Evolutionary conservation across 495 filamentous ascomycete species (phyloP), one percentile per base, ranked within the genome.

Genomic region (Xylaria sp.): DNA sequence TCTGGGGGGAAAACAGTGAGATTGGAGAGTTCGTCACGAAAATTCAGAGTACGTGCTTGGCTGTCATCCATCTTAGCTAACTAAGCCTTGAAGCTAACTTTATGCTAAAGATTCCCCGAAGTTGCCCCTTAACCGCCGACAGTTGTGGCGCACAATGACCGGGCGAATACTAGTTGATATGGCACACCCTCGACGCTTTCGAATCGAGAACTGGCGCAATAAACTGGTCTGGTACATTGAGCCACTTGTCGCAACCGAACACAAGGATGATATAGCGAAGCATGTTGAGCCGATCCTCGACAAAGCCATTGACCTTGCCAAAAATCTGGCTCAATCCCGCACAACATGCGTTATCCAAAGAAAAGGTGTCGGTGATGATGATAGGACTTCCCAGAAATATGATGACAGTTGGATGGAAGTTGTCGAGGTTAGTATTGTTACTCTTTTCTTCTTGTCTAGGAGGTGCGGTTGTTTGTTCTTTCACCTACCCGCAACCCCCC

Each of bases 391-490:
- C 5, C 26, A 40, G 26, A 19, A 26, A 24, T 68, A 68, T 33
- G 44, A 68, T 5, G 50, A n/a, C 12, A 43, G 0, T 31, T 68
- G 65, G 65, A 68, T 68, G 65, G 65, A 68, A 37, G 44, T 58
- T 44, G 35, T 68, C 50, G 65, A 68, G 50, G 52, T 55, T 19
- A 68, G 65, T 31, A 41, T 53, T 15, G 17, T 5, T 5, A 37
- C 7, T 37, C 4, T 65, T 9, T 31, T 24, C n/a, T 11, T 21
- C 21, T n/a, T 58, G 24, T 29, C 14, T 12, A 24, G 50, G 21
- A n/a, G n/a, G n/a, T n/a, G n/a, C n/a, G n/a, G n/a, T n/a, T n/a
- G 50, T 29, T 31, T 3, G 29, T 15, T 58, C 43, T 46, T 46
- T 31, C 48, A 12, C 33, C n/a, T n/a, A n/a, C n/a, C n/a, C n/a